phyloP scores from a whole-genome alignment of 768 basidiomycete genomes.

The Strobilomyces dryophilus region DNA sequence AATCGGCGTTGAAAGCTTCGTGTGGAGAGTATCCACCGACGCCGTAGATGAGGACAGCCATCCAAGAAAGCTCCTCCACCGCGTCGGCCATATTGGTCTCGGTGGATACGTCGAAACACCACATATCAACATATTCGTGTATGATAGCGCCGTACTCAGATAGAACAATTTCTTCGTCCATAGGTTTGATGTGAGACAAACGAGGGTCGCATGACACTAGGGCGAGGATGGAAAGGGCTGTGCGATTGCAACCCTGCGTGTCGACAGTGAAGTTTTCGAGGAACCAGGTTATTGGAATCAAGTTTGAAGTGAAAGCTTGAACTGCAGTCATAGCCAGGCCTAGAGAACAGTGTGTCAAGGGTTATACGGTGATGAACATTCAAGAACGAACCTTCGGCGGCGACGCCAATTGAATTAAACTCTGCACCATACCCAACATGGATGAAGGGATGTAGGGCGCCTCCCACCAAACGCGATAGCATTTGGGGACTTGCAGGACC shows the following conservation, averaged over 20 bases:
- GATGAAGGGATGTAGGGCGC: slow-evolving; percentile 62
- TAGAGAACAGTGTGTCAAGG: slow-evolving; percentile 24
- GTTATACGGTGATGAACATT: slow-evolving; percentile 34
- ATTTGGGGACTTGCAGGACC: slow-evolving; percentile 32
- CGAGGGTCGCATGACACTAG: slow-evolving; percentile 49
- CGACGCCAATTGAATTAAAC: slow-evolving; percentile 55
- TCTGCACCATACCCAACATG: slow-evolving; percentile 62
- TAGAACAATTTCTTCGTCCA: slow-evolving; percentile 27
- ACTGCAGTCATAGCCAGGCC: slow-evolving; percentile 54
- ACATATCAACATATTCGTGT: slow-evolving; percentile 40
- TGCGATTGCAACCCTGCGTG: slow-evolving; percentile 13
- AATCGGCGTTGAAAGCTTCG: slow-evolving; percentile 60
- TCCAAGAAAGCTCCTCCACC: slow-evolving; percentile 63
- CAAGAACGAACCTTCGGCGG: slow-evolving; percentile 51
- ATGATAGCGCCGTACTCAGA: slow-evolving; percentile 35
- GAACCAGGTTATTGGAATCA: slow-evolving; percentile 22
- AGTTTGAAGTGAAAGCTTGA: slow-evolving; percentile 13
- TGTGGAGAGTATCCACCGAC: slow-evolving; percentile 45
- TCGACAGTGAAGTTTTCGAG: slow-evolving; percentile 13
- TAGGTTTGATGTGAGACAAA: slow-evolving; percentile 21
- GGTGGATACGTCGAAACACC: slow-evolving; percentile 40
- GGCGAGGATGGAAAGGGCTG: slow-evolving; percentile 47
- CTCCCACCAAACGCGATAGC: slow-evolving; percentile 52
- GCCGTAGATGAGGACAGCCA: slow-evolving; percentile 53
- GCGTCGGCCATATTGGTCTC: slow-evolving; percentile 42